Percentiles rank a stretch among this genome's conserved stretches.
phyloP scores from a whole-genome alignment of 805 yeast species.

The Myxozyma melibiosi region DNA sequence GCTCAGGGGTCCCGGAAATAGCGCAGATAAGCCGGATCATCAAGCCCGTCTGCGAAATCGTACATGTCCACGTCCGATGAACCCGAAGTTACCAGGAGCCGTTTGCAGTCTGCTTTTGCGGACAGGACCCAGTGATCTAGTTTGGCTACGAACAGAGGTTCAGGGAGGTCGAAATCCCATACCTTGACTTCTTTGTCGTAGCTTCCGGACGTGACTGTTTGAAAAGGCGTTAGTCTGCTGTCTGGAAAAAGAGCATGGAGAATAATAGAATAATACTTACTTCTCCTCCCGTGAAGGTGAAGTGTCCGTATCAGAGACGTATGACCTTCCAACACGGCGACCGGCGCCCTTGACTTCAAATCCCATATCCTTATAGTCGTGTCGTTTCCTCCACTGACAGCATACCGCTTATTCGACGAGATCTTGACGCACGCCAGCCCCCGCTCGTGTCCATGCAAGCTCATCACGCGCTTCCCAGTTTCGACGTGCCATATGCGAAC shows the following conservation, averaged over 20 bases:
- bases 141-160: slow-evolving; percentile 35
- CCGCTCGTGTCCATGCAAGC: slow-evolving; percentile 75
- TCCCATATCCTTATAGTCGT: slow-evolving; percentile 81
- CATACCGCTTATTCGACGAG: slow-evolving; percentile 66
- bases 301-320: slow-evolving; percentile 75
- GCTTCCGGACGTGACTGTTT: slow-evolving; percentile 42
- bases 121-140: slow-evolving; percentile 43
- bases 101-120: slow-evolving; percentile 38
- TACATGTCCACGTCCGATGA: slow-evolving; percentile 41
- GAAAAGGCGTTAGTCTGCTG: neutral
- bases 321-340: slow-evolving; percentile 47
- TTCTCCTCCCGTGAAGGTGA: slow-evolving; percentile 34
- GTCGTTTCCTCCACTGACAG: slow-evolving; percentile 86
- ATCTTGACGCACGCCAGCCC: slow-evolving; percentile 85
- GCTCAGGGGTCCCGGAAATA: slow-evolving; percentile 6
- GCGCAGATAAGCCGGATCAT: slow-evolving; percentile 31
- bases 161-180: slow-evolving; percentile 41
- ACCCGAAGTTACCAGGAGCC: slow-evolving; percentile 42
- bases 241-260: neutral
- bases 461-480: slow-evolving; percentile 66
- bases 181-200: slow-evolving; percentile 44
- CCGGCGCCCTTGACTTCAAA: neutral
- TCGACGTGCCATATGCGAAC: slow-evolving; percentile 80
- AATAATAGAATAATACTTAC: slow-evolving; percentile 8
- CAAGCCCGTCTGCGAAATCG: slow-evolving; percentile 41